Conservation (phyloP, 2,329 filamentous ascomycete species). For the Epichloe uncinata region DNA sequence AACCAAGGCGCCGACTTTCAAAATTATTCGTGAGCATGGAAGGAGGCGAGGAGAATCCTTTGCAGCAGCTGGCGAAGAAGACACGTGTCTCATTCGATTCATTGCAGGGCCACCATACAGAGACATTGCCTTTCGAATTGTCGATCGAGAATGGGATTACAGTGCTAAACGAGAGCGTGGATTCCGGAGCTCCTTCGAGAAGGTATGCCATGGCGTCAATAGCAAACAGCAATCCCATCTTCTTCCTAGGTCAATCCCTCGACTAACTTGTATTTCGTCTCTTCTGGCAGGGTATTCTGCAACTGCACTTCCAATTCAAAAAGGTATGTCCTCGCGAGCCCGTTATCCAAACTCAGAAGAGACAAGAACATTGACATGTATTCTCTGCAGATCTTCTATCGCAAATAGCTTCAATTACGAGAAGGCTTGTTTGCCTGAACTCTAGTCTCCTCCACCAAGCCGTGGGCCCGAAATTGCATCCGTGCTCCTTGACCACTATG, state of each 20-base stretch:
- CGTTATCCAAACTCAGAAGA: not conserved
- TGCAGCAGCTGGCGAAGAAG: slow-evolving; percentile 86
- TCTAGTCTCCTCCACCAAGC: not conserved
- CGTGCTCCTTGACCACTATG: not conserved
- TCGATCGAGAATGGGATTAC: slow-evolving; percentile 98
- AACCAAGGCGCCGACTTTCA: slow-evolving; percentile 85
- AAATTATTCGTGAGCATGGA: slow-evolving; percentile 87
- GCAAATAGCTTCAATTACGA: slow-evolving; percentile 4
- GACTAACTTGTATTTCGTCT: not conserved
- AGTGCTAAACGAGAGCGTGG: slow-evolving; percentile 89
- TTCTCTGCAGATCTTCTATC: slow-evolving; percentile 7
- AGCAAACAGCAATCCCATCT: slow-evolving; percentile 6
- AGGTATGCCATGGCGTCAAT: slow-evolving; percentile 44
- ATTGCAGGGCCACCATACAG: slow-evolving; percentile 92
- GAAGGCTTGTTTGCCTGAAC: not conserved
- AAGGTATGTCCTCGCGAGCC: slow-evolving; percentile 44
- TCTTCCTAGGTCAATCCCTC: slow-evolving; percentile 2
- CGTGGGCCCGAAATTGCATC: not conserved
- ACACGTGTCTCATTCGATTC: slow-evolving; percentile 93
- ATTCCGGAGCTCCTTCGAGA: slow-evolving; percentile 94
- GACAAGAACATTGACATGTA: not conserved
- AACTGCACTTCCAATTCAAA: slow-evolving; percentile 97
- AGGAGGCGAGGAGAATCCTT: slow-evolving; percentile 82
- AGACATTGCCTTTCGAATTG: slow-evolving; percentile 92
- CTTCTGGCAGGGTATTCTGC: slow-evolving; percentile 47